Evolutionary conservation across 768 basidiomycete genomes (phyloP), one percentile per base, ranked within the genome.

Genomic region (Nidularia pulvinata): DNA sequence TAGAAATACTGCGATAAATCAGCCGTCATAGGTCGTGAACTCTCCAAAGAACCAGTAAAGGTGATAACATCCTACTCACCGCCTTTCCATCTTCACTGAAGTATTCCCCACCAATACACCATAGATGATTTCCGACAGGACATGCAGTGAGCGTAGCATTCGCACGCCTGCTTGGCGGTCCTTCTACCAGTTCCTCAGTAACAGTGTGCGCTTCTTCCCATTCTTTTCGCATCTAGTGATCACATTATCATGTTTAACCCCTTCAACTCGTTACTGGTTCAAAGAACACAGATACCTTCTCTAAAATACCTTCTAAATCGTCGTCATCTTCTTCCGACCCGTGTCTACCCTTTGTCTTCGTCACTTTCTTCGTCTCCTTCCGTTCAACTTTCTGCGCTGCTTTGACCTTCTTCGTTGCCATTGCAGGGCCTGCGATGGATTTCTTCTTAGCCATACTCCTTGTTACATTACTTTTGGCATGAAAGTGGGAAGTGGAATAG

Each of bases 61-160:
- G n/a, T n/a, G n/a, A n/a, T n/a, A n/a, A n/a, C n/a, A n/a, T n/a
- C 44, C 11, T 3, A 69, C 74, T 45, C 57, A 91, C 88, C 13
- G 91, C 88, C 64, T 84, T 89, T 9, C 84, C 84, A 55, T 95
- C 95, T 46, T 95, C 91, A 54, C 84, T 85, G 64, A 94, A 95
- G 66, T 86, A 93, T 64, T 94, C 93, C 5, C 92, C 91, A 0
- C 91, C 91, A 34, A 93, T 87, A 55, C 79, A 88, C 89, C 89
- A 95, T 0, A 95, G 73, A 65, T 93, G 81, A 56, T 87, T 89
- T 44, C 90, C 90, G 51, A 77, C 84, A 1, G 93, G 93, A 68
- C 89, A 93, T 0, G 91, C 72, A 0, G 88, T 89, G 13, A 95
- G 68, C 0, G 91, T 90, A 1, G 92, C 93, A 57, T 91, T 94